A percentile compares a stretch with the other conserved stretches of the same genome.
phyloP scores from a whole-genome alignment of 176 grass and related monocot species.

The Melocanna baccifera region DNA sequence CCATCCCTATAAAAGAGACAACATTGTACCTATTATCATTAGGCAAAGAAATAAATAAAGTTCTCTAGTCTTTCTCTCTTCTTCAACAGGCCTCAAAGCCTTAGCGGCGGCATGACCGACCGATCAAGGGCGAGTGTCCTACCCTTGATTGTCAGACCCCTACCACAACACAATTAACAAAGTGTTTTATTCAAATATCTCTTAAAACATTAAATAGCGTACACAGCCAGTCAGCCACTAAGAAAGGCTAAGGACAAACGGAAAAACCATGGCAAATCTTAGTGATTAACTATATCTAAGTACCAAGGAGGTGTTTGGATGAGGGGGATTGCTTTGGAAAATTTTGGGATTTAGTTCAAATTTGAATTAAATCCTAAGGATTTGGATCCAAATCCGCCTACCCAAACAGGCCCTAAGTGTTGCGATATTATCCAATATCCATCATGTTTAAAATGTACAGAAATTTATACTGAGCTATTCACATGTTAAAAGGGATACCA shows the following conservation, averaged over 20 bases:
- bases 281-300: neutral
- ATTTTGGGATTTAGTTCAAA: neutral
- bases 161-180: neutral
- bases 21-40: no score
- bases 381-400: neutral
- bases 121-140: no score
- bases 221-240: neutral
- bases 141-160: no score
- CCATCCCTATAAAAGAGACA: no score
- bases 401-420: neutral
- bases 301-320: neutral
- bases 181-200: constrained; percentile 1
- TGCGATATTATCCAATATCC: neutral
- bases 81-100: no score
- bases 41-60: no score
- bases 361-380: neutral
- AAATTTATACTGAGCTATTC: neutral
- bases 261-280: neutral
- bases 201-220: neutral
- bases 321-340: neutral
- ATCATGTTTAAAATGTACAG: neutral
- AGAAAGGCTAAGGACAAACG: neutral
- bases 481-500: neutral
- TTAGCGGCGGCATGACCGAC: no score
- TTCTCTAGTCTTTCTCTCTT: no score